These are phyloP conservation scores for Aspergillus taichungensis DNA, from an alignment of 495 filamentous ascomycete species.

Conservation along the genomic window DNA sequence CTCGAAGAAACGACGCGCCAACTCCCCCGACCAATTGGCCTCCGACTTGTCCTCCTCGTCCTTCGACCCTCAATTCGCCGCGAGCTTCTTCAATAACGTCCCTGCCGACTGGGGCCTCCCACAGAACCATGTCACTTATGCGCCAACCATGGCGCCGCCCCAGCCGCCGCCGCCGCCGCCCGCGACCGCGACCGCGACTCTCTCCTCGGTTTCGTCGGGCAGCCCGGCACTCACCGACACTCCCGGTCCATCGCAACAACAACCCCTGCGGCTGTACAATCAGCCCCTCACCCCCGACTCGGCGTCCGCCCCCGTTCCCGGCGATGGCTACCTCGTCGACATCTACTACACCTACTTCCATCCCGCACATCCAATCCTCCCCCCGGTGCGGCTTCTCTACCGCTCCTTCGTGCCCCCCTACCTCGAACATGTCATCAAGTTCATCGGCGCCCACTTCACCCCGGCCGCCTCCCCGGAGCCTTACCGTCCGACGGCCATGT, in stretches of 20 bases:
- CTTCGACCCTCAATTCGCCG: constrained; percentile 8
- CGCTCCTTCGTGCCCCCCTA: constrained; percentile 23
- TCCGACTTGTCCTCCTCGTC: constrained; percentile 12
- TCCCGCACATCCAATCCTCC: constrained; percentile 36
- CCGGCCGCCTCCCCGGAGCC: constrained; percentile 29
- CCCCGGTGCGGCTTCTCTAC: constrained; percentile 25
- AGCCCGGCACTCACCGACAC: constrained; percentile 20
- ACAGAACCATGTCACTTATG: constrained; percentile 14
- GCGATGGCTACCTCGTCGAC: constrained; percentile 38
- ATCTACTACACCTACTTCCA: constrained; percentile 41
- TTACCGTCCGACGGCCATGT: constrained; percentile 31
- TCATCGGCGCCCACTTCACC: constrained; percentile 38
- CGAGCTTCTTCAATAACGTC: constrained; percentile 16
- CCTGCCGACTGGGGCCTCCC: constrained; percentile 24
- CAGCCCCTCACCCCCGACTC: constrained; percentile 38
- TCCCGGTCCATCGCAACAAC: constrained; percentile 7
- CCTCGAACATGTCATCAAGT: constrained; percentile 40
- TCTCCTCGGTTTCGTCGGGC: constrained; percentile 16
- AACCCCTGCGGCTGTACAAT: constrained; percentile 10
- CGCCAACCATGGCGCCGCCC: not conserved
- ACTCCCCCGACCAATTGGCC: constrained; percentile 24
- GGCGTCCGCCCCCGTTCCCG: constrained; percentile 18
- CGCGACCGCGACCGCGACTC: constrained; percentile 16
- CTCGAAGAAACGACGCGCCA: constrained; percentile 38
- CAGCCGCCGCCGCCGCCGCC: too few relatives aligned